Percentiles rank a stretch among this genome's conserved stretches.
Evolutionary conservation across 1,284 basidiomycete genomes (phyloP).

Genomic region (Puccinia coronata): DNA sequence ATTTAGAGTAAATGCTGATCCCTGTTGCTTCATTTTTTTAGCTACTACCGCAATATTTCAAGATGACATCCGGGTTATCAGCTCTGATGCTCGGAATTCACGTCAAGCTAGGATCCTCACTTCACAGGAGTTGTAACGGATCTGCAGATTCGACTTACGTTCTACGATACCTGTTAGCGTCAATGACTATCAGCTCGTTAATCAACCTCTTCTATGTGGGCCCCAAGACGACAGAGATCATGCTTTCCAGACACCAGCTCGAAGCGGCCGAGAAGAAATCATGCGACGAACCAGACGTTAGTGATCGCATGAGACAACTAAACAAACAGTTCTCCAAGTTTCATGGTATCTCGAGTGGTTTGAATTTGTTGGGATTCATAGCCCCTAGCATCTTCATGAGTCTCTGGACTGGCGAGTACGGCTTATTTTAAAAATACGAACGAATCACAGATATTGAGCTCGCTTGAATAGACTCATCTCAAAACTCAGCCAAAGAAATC

Average conservation of each 20-base stretch:
- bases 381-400: conserved; percentile 27
- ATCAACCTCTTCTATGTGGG: conserved; percentile 59
- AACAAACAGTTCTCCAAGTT: conserved; percentile 39
- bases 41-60: conserved; percentile 75
- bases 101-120: conserved; percentile 67
- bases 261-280: conserved; percentile 74
- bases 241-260: conserved; percentile 71
- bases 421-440: conserved; percentile 5
- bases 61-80: conserved; percentile 66
- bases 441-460: neutral
- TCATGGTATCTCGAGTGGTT: conserved; percentile 37
- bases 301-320: conserved; percentile 54
- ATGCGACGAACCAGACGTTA: conserved; percentile 68
- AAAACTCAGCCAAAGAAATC: neutral
- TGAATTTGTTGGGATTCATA: conserved; percentile 37
- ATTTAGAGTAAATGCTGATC: too few relatives aligned
- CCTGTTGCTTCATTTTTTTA: conserved; percentile 64
- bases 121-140: conserved; percentile 59
- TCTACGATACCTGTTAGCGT: conserved; percentile 19
- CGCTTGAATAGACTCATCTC: neutral
- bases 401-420: conserved; percentile 40
- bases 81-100: conserved; percentile 67
- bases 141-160: conserved; percentile 55
- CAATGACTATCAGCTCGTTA: conserved; percentile 58
- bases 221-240: conserved; percentile 61